These are phyloP conservation scores for Apiospora saccharicola DNA, from an alignment of 2,329 filamentous ascomycete genomes.

Conservation along the genomic window DNA sequence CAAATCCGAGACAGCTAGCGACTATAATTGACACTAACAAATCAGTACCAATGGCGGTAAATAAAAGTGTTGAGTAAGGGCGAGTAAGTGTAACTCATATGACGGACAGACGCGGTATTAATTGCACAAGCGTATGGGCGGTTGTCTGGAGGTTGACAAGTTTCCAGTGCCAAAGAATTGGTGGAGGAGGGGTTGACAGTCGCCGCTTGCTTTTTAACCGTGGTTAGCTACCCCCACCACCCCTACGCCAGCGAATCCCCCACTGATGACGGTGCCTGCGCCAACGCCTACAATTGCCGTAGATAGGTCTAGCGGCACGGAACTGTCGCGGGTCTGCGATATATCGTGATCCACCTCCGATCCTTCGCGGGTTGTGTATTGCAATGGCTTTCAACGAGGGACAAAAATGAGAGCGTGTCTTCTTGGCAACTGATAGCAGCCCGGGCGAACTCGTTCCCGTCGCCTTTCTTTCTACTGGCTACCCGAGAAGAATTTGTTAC, in stretches of 20 bases:
- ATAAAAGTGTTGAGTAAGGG: background rate
- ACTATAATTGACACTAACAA: background rate
- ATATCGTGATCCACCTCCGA: background rate
- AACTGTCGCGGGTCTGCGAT: background rate
- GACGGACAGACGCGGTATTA: background rate
- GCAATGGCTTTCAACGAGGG: background rate
- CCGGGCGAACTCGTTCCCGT: too few relatives aligned
- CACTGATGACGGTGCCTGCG: background rate
- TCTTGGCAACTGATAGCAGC: background rate
- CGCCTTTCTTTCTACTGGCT: too few relatives aligned
- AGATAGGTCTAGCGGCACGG: constrained; percentile 10
- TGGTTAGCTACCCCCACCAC: background rate
- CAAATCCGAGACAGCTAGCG: background rate
- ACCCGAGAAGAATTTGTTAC: too few relatives aligned
- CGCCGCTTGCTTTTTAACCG: background rate
- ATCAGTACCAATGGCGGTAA: background rate
- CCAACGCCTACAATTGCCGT: constrained; percentile 6
- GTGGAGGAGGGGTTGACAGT: background rate
- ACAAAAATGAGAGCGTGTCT: background rate
- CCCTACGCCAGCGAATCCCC: background rate
- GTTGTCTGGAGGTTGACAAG: background rate
- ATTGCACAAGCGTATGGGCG: background rate
- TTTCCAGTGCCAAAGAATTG: background rate
- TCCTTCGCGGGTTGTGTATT: background rate
- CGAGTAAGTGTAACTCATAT: background rate